Conservation (phyloP, 2,329 filamentous ascomycete species). For the Curvularia sp. region DNA sequence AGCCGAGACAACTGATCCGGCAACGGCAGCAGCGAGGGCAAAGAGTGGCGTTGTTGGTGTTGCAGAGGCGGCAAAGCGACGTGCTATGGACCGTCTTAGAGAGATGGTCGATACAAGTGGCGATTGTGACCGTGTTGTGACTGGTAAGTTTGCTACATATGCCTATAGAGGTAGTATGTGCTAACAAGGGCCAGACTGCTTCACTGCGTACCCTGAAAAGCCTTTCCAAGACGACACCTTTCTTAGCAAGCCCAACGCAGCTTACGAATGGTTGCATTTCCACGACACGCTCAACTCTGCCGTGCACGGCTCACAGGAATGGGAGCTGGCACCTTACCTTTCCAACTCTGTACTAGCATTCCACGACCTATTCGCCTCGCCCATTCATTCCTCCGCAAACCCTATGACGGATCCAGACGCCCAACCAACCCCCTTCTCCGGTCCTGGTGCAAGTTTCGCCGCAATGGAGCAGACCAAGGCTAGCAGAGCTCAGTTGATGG, state of each 20-base stretch:
- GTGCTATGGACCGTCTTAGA: constrained; percentile 72
- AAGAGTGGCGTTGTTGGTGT: constrained; percentile 64
- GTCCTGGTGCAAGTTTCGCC: constrained; percentile 79
- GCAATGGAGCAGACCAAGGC: constrained; percentile 82
- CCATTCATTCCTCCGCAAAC: constrained; percentile 52
- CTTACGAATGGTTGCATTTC: constrained; percentile 96
- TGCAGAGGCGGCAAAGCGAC: constrained; percentile 73
- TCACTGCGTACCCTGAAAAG: constrained; percentile 82
- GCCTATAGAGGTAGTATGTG: background rate
- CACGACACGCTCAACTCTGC: constrained; percentile 82
- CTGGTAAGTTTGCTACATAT: constrained; percentile 48
- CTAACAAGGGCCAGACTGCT: constrained; percentile 66
- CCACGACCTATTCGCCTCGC: constrained; percentile 86
- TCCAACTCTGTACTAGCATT: constrained; percentile 87
- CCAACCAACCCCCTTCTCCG: constrained; percentile 74
- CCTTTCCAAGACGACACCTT: constrained; percentile 93
- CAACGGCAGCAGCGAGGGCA: constrained; percentile 62
- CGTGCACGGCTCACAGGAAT: constrained; percentile 85
- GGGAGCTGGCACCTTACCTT: constrained; percentile 89
- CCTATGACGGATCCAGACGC: constrained; percentile 51
- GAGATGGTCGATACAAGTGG: constrained; percentile 82
- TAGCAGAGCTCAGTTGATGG: constrained; percentile 75
- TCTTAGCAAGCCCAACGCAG: constrained; percentile 83
- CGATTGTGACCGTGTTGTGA: constrained; percentile 78
- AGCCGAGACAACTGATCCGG: constrained; percentile 56